Percentiles rank a stretch among this genome's conserved stretches.
Evolutionary conservation across 306 rosid species (phyloP).

Genomic region (Ceratonia siliqua): DNA sequence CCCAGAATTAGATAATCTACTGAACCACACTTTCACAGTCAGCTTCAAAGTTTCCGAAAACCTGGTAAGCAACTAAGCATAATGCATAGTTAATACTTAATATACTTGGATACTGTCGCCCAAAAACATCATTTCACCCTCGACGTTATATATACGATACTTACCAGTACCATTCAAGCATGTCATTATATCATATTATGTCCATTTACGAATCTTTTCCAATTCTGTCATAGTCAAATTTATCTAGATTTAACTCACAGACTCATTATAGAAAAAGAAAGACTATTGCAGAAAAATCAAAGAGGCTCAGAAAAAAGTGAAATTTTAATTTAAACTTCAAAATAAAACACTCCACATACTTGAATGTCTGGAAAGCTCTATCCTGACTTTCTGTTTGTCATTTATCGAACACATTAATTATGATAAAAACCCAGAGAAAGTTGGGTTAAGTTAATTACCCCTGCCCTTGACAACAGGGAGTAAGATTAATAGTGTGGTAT

Average conservation of each 20-base stretch:
- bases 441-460: too few relatives aligned
- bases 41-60: too few relatives aligned
- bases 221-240: neutral
- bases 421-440: neutral
- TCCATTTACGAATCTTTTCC: neutral
- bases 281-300: neutral
- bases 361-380: neutral
- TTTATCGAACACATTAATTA: conserved; percentile 2
- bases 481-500: neutral
- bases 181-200: neutral
- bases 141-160: neutral
- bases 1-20: too few relatives aligned
- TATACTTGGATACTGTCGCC: neutral
- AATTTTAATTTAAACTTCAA: neutral
- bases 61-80: too few relatives aligned
- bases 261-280: neutral
- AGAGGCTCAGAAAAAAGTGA: neutral
- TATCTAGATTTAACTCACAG: neutral
- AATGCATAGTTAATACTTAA: too few relatives aligned
- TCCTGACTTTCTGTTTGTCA: conserved; percentile 16
- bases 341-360: neutral
- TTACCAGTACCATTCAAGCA: neutral
- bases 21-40: too few relatives aligned
- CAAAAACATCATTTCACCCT: neutral
- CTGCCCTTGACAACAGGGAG: too few relatives aligned